phyloP scores from a whole-genome alignment of 1,139 yeast genomes.

The Lodderomyces parapsilosis region DNA sequence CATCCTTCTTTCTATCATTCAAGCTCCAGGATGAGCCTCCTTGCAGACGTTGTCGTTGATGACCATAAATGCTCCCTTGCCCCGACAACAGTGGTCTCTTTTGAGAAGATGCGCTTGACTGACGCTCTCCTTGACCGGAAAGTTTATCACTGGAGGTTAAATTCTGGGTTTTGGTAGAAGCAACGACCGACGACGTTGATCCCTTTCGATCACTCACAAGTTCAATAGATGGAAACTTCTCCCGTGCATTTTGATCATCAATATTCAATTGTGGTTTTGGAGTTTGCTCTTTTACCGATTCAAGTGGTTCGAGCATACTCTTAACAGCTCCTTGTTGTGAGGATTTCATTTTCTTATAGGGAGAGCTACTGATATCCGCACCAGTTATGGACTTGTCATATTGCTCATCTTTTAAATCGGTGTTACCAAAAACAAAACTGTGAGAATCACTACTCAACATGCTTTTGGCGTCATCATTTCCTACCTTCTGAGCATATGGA shows the following conservation, averaged over 20 bases:
- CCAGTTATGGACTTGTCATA: constrained; percentile 4
- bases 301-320: constrained; percentile 1
- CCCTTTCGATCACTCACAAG: neutral
- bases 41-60: neutral
- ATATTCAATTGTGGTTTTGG: neutral
- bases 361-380: constrained; percentile 6
- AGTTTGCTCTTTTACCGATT: neutral
- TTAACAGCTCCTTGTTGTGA: neutral
- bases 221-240: neutral
- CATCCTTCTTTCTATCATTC: neutral
- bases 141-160: neutral
- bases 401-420: constrained; percentile 4
- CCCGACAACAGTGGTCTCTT: neutral
- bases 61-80: neutral
- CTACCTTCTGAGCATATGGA: constrained; percentile 18
- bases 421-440: constrained; percentile 28
- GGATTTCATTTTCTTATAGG: neutral
- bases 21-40: neutral
- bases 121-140: neutral
- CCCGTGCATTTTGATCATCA: neutral
- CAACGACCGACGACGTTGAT: neutral
- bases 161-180: neutral
- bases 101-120: neutral
- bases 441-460: constrained; percentile 25
- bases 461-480: constrained; percentile 10